Percentiles rank a stretch among this genome's conserved stretches.
phyloP scores from a whole-genome alignment of 108 stramenopile genomes.

The Nitzschia sp. region DNA sequence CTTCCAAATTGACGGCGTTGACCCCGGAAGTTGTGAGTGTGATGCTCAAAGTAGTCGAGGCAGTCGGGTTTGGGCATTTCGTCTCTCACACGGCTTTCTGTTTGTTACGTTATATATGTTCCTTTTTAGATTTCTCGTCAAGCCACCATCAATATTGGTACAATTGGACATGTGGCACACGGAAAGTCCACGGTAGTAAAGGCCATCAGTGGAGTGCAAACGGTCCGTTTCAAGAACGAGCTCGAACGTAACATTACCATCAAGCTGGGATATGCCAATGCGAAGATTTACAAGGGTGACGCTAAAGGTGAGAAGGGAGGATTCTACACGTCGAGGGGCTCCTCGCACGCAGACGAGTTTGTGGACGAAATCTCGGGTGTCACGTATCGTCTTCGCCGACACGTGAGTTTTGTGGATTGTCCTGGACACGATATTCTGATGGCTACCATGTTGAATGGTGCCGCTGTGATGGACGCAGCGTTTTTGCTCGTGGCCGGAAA shows the following conservation, averaged over 20 bases:
- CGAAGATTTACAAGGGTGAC: slow-evolving; percentile 98
- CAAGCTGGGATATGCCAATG: slow-evolving; percentile 99
- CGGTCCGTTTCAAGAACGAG: slow-evolving; percentile 99
- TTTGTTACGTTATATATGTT: neutral
- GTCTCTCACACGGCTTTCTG: slow-evolving; percentile 8
- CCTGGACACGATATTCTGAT: slow-evolving; percentile 99
- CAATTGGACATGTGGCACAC: slow-evolving; percentile 99
- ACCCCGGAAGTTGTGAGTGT: slow-evolving; percentile 87
- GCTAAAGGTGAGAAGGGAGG: slow-evolving; percentile 61
- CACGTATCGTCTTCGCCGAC: slow-evolving; percentile 92
- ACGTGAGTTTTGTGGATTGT: slow-evolving; percentile 99
- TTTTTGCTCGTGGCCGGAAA: slow-evolving; percentile 99
- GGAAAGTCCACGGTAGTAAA: slow-evolving; percentile 99
- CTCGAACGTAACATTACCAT: slow-evolving; percentile 99
- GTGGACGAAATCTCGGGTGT: slow-evolving; percentile 76
- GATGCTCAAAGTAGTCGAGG: neutral
- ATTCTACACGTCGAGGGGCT: slow-evolving; percentile 92
- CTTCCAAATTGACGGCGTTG: slow-evolving; percentile 79
- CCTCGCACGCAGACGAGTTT: slow-evolving; percentile 91
- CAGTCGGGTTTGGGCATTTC: neutral
- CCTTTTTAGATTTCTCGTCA: slow-evolving; percentile 91
- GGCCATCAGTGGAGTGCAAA: slow-evolving; percentile 98
- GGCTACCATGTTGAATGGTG: slow-evolving; percentile 99
- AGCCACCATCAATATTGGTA: slow-evolving; percentile 99
- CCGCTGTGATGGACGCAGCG: slow-evolving; percentile 99